A percentile compares a stretch with the other conserved stretches of the same genome.
These are phyloP conservation scores for Xylaria sp. DNA, from an alignment of 2,329 filamentous ascomycete species.

Conservation along the genomic window DNA sequence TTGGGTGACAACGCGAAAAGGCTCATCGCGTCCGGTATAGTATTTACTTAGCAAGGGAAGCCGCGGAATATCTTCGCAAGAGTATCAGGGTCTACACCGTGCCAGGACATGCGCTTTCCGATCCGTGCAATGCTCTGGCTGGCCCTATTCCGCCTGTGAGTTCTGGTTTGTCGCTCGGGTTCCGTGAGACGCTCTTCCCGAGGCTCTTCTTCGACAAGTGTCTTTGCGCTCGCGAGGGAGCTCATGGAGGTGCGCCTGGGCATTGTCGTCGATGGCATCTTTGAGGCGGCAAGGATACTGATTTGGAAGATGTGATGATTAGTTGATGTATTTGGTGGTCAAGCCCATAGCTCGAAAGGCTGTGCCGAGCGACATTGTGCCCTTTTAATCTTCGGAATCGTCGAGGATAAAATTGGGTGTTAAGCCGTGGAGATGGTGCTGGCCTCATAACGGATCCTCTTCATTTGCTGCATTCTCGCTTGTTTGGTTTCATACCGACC, in stretches of 20 bases:
- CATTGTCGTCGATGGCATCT: constrained; percentile 17
- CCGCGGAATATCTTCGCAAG: constrained; percentile 24
- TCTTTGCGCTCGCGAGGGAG: constrained; percentile 25
- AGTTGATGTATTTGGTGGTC: neutral
- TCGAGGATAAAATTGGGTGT: neutral
- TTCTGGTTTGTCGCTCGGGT: constrained; percentile 9
- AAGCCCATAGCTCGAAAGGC: neutral
- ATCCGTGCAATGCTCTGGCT: constrained; percentile 25
- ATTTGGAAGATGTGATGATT: neutral
- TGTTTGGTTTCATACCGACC: constrained; percentile 12
- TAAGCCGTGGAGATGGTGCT: constrained; percentile 1
- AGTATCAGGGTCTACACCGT: constrained; percentile 11
- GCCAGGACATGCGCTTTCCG: constrained; percentile 33
- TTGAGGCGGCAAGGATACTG: neutral
- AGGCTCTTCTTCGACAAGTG: constrained; percentile 25
- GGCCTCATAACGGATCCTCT: constrained; percentile 16
- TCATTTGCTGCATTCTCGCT: constrained; percentile 14
- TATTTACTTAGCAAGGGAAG: constrained; percentile 25
- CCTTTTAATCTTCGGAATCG: constrained; percentile 9
- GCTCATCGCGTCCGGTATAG: neutral
- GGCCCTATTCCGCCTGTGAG: constrained; percentile 26
- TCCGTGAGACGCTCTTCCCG: neutral
- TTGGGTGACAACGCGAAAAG: neutral
- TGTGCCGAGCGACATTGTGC: constrained; percentile 8
- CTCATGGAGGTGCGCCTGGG: constrained; percentile 24